A percentile compares a stretch with the other conserved stretches of the same genome.
phyloP scores from a whole-genome alignment of 306 rosid species.

The Macrotyloma uniflorum region DNA sequence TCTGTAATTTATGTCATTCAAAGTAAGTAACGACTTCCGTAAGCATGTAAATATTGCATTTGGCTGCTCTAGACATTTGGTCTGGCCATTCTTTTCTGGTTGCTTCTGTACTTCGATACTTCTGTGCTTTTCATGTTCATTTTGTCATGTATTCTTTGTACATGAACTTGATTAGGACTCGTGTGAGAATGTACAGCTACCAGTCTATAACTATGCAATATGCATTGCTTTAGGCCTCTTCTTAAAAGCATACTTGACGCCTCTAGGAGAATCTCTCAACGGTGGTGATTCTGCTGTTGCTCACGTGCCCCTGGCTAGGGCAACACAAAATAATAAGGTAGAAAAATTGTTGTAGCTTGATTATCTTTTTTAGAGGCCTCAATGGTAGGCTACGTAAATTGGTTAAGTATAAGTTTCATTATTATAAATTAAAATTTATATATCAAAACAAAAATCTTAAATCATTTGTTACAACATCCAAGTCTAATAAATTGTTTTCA shows the following conservation, averaged over 20 bases:
- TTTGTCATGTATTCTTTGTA: slow-evolving; percentile 34
- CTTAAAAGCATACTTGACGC: not conserved
- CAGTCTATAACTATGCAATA: not conserved
- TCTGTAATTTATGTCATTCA: slow-evolving; percentile 33
- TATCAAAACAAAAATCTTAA: too few relatives aligned
- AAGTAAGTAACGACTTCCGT: slow-evolving; percentile 48
- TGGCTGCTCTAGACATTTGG: slow-evolving; percentile 62
- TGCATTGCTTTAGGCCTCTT: not conserved
- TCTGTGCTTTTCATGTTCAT: slow-evolving; percentile 29
- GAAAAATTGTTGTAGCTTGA: too few relatives aligned
- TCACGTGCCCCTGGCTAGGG: not conserved
- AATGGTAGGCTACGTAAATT: too few relatives aligned
- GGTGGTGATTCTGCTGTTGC: not conserved
- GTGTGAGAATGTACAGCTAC: slow-evolving; percentile 10
- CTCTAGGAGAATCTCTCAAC: not conserved
- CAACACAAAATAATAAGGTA: not conserved
- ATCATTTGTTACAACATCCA: too few relatives aligned
- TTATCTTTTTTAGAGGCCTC: too few relatives aligned
- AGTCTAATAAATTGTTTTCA: too few relatives aligned
- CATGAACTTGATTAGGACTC: slow-evolving; percentile 35
- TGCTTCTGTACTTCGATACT: slow-evolving; percentile 45
- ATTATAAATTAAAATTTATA: too few relatives aligned
- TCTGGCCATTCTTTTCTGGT: slow-evolving; percentile 65
- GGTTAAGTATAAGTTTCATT: too few relatives aligned
- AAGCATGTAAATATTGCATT: slow-evolving; percentile 74